These are phyloP conservation scores for Blastomyces percursus DNA, from an alignment of 2,329 filamentous ascomycete genomes.

Conservation along the genomic window DNA sequence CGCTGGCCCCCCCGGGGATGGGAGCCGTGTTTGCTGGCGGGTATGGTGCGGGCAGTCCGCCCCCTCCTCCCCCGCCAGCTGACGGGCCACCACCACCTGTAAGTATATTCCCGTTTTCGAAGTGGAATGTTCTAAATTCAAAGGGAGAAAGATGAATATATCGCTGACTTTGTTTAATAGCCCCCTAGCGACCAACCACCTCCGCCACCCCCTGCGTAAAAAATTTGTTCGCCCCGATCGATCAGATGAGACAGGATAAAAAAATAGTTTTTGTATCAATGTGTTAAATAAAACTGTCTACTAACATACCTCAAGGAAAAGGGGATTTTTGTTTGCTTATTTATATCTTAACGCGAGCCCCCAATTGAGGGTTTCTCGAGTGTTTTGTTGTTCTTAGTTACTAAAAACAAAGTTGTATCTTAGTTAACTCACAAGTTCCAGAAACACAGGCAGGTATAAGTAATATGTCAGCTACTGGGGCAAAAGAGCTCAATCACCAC, in stretches of 20 bases:
- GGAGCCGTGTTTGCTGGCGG: slow-evolving; percentile 29
- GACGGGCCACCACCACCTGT: slow-evolving; percentile 35
- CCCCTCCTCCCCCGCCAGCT: slow-evolving; percentile 33
- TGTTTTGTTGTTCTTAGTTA: neutral
- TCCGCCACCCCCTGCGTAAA: slow-evolving; percentile 45
- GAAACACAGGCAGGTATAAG: neutral
- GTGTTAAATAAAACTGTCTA: neutral
- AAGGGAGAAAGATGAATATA: neutral
- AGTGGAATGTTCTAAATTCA: neutral
- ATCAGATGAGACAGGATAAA: neutral
- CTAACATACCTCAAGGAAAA: neutral
- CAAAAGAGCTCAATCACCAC: too few species aligned
- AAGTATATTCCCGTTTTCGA: slow-evolving; percentile 13
- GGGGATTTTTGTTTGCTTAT: neutral
- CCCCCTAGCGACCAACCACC: slow-evolving; percentile 49
- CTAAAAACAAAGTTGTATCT: neutral
- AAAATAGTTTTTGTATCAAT: too few species aligned
- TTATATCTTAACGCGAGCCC: too few species aligned
- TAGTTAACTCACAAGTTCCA: neutral
- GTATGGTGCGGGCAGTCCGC: slow-evolving; percentile 20
- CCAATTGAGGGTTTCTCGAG: too few species aligned
- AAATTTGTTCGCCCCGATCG: slow-evolving; percentile 2
- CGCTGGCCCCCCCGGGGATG: slow-evolving; percentile 46
- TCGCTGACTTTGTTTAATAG: slow-evolving; percentile 18
- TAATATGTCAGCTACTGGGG: too few species aligned